Evolutionary conservation across 169 alveolate genomes (phyloP), one percentile per base, ranked within the genome.

Genomic region (Eimeria tenella): DNA sequence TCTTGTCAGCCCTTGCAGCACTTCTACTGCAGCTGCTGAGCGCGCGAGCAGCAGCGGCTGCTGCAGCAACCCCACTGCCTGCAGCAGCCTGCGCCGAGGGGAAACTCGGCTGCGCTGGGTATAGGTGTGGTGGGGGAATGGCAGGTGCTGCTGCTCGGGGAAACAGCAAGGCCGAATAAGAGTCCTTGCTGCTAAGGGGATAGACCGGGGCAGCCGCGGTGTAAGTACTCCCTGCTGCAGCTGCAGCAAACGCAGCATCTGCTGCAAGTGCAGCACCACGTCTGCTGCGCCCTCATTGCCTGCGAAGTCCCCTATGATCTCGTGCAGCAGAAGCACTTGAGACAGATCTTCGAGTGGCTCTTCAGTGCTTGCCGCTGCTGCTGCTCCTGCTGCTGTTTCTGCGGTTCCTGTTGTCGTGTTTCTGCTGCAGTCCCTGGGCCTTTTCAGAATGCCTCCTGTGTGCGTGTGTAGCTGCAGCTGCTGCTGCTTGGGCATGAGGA

Each of bases 251-350:
- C 23, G 6, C 21, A 56, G 60, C 77, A 25, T 52, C 56, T 79
- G 58, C 90, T 90, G 94, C 71, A 90, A 21, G 11, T 56, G 93
- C 9, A 75, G 84, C 50, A 93, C 84, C 7, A 93, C 93, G 21
- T 93, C 95, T 19, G 94, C 95, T 13, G 74, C 95, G 5, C 95
- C 95, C 63, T 93, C 95, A 31, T 93, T 93, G 50, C 95, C 95
- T n/a, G 89, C 87, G 42, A 93, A 93, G 74, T 93, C 95, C 17
- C 95, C 95, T 9, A 93, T 93, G 4, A 93, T 93, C 88, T 93
- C 95, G 52, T 93, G 95, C 49, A 93, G 63, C 58, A 93, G 79
- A 68, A 93, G 63, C 74, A 88, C 74, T 0, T 63, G 56, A 52
- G 71, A n/a, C 19, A 23, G 5, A 17, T 55, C 65, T 23, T 15